Percentiles rank a stretch among this genome's conserved stretches.
Evolutionary conservation across 805 yeast genomes (phyloP).

Genomic region (Zygosaccharomyces pseudorouxii): DNA sequence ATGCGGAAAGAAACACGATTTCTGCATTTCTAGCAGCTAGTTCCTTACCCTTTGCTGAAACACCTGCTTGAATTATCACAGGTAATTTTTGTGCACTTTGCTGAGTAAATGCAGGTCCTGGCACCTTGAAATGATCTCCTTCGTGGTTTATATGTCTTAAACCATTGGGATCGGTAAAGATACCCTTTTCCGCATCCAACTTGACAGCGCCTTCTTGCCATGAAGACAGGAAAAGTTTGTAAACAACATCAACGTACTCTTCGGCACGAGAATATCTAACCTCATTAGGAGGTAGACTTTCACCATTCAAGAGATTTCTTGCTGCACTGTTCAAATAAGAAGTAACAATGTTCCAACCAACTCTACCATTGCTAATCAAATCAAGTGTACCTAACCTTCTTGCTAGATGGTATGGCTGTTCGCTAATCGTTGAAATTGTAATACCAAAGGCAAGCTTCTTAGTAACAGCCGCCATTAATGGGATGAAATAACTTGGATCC

Average conservation of each 20-base stretch:
- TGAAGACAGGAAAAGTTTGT: conserved; percentile 39
- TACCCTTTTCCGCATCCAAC: conserved; percentile 27
- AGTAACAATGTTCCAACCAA: conserved; percentile 48
- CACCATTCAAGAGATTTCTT: conserved; percentile 38
- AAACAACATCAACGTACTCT: conserved; percentile 40
- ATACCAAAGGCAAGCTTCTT: conserved; percentile 39
- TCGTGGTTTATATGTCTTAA: conserved; percentile 41
- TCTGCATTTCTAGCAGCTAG: conserved; percentile 44
- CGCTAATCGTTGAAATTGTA: conserved; percentile 42
- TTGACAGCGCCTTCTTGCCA: conserved; percentile 43
- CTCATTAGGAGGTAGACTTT: conserved; percentile 26
- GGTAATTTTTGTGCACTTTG: conserved; percentile 45
- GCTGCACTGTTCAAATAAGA: conserved; percentile 43
- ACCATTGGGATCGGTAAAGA: conserved; percentile 39
- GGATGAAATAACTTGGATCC: conserved; percentile 39
- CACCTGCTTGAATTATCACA: conserved; percentile 43
- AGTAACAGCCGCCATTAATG: conserved; percentile 44
- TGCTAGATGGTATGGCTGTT: conserved; percentile 41
- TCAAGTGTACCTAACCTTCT: conserved; percentile 44
- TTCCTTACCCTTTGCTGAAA: conserved; percentile 40
- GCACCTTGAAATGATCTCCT: conserved; percentile 41
- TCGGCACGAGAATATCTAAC: conserved; percentile 35
- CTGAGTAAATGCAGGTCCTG: conserved; percentile 42
- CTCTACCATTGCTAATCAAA: conserved; percentile 40
- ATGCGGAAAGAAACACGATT: conserved; percentile 37